Percentiles rank a stretch among this genome's conserved stretches.
phyloP scores from a whole-genome alignment of 106 monocot genomes.

The Apostasia ramifera region DNA sequence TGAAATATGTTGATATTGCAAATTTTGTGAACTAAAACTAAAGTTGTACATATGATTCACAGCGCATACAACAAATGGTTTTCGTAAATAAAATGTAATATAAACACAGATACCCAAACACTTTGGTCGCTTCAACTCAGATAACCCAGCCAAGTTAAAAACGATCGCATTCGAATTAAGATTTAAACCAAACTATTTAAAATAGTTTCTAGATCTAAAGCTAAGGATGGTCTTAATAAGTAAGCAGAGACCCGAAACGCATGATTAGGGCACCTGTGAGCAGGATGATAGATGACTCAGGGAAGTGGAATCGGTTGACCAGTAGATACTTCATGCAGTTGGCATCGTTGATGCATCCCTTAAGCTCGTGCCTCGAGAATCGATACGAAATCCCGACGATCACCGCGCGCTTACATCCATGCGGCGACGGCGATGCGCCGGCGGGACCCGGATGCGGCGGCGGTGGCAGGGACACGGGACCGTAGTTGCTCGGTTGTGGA shows the following conservation, averaged over 20 bases:
- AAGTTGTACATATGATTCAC: too few relatives aligned
- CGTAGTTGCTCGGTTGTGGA: not conserved
- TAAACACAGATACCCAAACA: too few relatives aligned
- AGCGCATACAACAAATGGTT: too few relatives aligned
- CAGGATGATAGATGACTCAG: conserved; percentile 50
- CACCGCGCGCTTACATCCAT: conserved; percentile 60
- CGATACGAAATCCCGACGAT: conserved; percentile 60
- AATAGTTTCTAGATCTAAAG: too few relatives aligned
- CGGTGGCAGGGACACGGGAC: not conserved
- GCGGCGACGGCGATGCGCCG: conserved; percentile 1
- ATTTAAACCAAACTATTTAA: too few relatives aligned
- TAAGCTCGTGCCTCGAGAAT: conserved; percentile 42
- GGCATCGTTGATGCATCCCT: conserved; percentile 64
- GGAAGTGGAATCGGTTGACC: conserved; percentile 40
- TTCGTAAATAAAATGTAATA: too few relatives aligned
- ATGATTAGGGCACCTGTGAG: conserved; percentile 43
- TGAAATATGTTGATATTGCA: too few relatives aligned
- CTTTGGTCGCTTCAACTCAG: too few relatives aligned
- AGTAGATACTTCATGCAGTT: conserved; percentile 69
- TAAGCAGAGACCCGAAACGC: not conserved
- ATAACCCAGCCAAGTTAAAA: too few relatives aligned
- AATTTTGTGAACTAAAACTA: too few relatives aligned
- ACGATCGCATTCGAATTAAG: too few relatives aligned
- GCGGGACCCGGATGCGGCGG: conserved; percentile 1
- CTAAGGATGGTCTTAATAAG: not conserved